A percentile compares a stretch with the other conserved stretches of the same genome.
Conservation (phyloP, 148 eudicot genomes). For the Nyssa sinensis region DNA sequence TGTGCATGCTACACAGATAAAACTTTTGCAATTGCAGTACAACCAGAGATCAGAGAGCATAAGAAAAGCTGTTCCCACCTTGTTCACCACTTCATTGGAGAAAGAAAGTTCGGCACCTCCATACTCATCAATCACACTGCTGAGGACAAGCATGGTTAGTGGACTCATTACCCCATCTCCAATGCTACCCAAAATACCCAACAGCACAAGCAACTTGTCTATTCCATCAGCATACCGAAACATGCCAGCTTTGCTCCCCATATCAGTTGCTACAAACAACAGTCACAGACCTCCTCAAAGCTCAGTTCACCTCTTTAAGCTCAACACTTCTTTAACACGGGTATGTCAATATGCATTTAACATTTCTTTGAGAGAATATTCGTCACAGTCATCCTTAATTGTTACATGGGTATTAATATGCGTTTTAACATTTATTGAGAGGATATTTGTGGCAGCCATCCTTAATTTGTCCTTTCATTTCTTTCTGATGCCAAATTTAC, state of each 20-base stretch:
- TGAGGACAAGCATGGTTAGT: slow-evolving; percentile 34
- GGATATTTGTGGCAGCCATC: too few relatives aligned
- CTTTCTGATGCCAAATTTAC: not conserved
- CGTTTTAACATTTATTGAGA: too few relatives aligned
- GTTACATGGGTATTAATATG: too few relatives aligned
- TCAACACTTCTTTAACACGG: not conserved
- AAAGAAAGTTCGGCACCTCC: slow-evolving; percentile 14
- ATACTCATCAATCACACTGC: slow-evolving; percentile 30
- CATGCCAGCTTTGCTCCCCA: slow-evolving; percentile 30
- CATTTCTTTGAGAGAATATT: not conserved
- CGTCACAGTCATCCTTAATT: too few relatives aligned
- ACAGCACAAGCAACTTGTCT: slow-evolving; percentile 37
- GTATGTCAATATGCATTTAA: too few relatives aligned
- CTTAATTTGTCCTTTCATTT: not conserved
- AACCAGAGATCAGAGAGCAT: not conserved
- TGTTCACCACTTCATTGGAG: slow-evolving; percentile 28
- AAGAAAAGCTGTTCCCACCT: slow-evolving; percentile 23
- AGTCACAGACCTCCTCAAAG: not conserved
- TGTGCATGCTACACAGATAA: not conserved
- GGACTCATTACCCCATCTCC: slow-evolving; percentile 50
- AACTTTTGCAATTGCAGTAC: not conserved
- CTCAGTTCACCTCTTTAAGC: not conserved
- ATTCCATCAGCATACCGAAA: slow-evolving; percentile 38
- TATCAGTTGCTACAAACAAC: slow-evolving; percentile 2
- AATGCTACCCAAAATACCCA: slow-evolving; percentile 44